Percentiles rank a stretch among this genome's conserved stretches.
Evolutionary conservation across 495 filamentous ascomycete genomes (phyloP).

Genomic region (Talaromyces proteolyticus): DNA sequence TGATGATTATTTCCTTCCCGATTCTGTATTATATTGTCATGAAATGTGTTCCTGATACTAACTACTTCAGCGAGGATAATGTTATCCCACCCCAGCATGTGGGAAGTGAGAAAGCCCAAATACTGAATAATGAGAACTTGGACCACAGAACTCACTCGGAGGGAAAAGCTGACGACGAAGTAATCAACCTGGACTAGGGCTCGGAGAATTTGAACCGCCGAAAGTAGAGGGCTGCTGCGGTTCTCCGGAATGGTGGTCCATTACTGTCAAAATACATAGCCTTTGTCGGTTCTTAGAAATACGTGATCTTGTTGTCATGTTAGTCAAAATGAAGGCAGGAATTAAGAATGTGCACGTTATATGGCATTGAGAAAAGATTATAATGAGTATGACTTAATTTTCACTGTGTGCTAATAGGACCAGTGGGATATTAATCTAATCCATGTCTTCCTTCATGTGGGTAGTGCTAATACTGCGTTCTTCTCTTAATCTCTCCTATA

Average conservation of each 20-base stretch:
- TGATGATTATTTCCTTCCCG: neutral
- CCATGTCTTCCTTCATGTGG: no score
- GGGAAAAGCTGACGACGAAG: neutral
- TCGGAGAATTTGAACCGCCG: neutral
- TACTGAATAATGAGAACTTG: neutral
- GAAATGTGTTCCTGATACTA: neutral
- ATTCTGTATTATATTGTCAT: neutral
- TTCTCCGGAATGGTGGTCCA: neutral
- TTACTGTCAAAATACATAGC: neutral
- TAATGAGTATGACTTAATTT: no score
- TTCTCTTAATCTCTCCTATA: no score
- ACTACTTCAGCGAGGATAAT: neutral
- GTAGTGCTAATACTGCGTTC: no score
- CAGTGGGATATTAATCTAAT: no score
- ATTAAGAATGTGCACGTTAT: no score
- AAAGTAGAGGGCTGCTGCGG: neutral
- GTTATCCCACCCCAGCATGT: neutral
- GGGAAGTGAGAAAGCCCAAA: neutral
- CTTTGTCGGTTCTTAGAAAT: no score
- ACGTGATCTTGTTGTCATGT: no score
- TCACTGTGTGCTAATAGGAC: no score
- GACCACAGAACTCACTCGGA: neutral
- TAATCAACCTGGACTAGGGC: neutral
- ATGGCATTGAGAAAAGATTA: no score
- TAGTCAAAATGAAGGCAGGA: no score